A percentile compares a stretch with the other conserved stretches of the same genome.
These are phyloP conservation scores for Pleurotus cornucopiae DNA, from an alignment of 768 basidiomycete species.

Conservation along the genomic window DNA sequence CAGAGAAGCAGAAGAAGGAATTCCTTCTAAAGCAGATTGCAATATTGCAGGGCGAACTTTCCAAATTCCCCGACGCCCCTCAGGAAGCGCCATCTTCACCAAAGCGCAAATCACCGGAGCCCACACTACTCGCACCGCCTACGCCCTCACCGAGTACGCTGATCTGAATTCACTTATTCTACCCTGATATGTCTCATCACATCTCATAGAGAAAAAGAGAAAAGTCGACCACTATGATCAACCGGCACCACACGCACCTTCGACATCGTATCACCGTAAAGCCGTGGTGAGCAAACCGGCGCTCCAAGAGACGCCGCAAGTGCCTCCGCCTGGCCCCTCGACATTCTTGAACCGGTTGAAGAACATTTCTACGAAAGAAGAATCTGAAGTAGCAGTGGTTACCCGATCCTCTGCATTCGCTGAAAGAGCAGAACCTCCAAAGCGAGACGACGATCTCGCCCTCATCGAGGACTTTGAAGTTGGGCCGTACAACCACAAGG, in stretches of 20 bases:
- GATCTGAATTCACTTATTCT: not conserved
- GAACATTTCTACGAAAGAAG: conserved; percentile 19
- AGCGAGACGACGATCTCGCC: conserved; percentile 59
- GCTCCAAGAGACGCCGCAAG: conserved; percentile 10
- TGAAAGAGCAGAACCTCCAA: conserved; percentile 27
- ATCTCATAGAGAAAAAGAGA: conserved; percentile 32
- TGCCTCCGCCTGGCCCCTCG: conserved; percentile 42
- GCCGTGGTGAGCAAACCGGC: not conserved
- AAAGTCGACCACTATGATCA: conserved; percentile 21
- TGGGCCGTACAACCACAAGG: conserved; percentile 74
- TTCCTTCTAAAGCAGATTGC: conserved; percentile 55
- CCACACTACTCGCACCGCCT: conserved; percentile 42
- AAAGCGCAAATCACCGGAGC: conserved; percentile 41
- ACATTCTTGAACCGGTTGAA: conserved; percentile 51
- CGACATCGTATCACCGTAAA: not conserved
- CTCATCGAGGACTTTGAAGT: conserved; percentile 73
- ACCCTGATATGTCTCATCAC: not conserved
- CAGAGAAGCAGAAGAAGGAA: conserved; percentile 37
- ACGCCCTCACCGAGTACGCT: conserved; percentile 69
- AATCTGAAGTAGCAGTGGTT: not conserved
- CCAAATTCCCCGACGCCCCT: conserved; percentile 26
- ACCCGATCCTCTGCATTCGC: conserved; percentile 26
- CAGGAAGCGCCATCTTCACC: conserved; percentile 20
- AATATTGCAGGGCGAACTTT: conserved; percentile 50
- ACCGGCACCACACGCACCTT: not conserved